phyloP scores from a whole-genome alignment of 805 yeast species.

The Saccharomycopsis lassenensis region DNA sequence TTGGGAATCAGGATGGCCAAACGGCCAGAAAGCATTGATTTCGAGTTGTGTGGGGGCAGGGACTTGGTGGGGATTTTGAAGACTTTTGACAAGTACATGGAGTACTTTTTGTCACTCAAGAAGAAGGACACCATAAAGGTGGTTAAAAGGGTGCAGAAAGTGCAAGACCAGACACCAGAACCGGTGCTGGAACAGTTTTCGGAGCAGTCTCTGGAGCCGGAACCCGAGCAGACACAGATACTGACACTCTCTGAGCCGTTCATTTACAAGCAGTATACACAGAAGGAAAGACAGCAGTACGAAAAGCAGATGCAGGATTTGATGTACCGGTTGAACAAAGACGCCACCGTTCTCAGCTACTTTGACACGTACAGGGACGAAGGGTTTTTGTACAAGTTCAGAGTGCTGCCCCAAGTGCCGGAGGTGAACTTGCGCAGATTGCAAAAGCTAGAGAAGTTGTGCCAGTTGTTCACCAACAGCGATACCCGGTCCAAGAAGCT shows the following conservation, averaged over 20 bases:
- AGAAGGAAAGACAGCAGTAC: conserved; percentile 3
- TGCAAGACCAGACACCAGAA: neutral
- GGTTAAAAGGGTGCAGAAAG: conserved; percentile 26
- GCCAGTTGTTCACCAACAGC: no score
- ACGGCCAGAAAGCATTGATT: conserved; percentile 8
- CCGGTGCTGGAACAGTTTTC: neutral
- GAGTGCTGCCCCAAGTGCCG: neutral
- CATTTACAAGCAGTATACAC: no score
- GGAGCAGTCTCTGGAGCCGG: neutral
- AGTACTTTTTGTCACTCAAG: conserved; percentile 45
- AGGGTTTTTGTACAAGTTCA: no score
- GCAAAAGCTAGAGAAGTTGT: conserved; percentile 1
- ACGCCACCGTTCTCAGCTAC: neutral
- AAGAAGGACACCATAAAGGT: conserved; percentile 53
- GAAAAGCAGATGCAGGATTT: conserved; percentile 1
- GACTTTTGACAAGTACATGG: conserved; percentile 49
- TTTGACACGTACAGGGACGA: no score
- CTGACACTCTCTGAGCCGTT: no score
- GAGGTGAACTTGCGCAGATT: no score
- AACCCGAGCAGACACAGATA: no score
- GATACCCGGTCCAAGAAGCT: no score
- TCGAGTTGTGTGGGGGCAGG: conserved; percentile 26
- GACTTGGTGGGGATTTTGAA: conserved; percentile 44
- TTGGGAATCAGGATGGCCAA: conserved; percentile 18
- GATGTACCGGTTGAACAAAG: conserved; percentile 2